Base-by-base conservation (phyloP, 148 eudicot genomes). In the Drosera capensis region DNA sequence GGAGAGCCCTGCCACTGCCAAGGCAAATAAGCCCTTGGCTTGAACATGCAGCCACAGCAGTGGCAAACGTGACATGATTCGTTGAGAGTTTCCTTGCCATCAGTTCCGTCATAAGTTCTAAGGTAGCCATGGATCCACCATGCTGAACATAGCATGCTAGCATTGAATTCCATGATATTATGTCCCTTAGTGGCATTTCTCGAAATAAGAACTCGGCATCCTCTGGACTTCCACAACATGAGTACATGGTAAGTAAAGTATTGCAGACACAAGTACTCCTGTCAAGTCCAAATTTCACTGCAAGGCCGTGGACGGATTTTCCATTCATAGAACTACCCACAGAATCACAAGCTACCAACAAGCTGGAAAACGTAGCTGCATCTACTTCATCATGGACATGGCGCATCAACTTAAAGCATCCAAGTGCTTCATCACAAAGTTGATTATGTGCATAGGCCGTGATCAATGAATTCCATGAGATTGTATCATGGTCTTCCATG, bases 401-500 rank as follows among this genome's bases (percentile, higher is more conserved):
- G 16, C 78, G 78, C 87, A 79, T 83, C 54, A 36, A 46, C 26
- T 45, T 56, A 59, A 79, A 79, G 57, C 68, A 79, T 48, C 55
- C 41, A 25, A 75, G 66, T 25, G 84, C 56, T 45, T 79, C 63
- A 44, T 62, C 67, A 36, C 55, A 58, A 40, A 66, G 48, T 16
- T 34, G 43, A 51, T 68, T 77, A 59, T 67, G 72, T 17, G 79
- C 78, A 64, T 60, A 73, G 5, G 78, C 78, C 16, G 74, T 58
- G 45, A 79, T 64, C 46, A 83, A 52, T 3, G 94, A 83, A 68
- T 83, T 83, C 94, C 94, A 83, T 2, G 87, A 79, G 36, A 83
- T 67, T 1, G 60, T 79, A 53, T 83, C 84, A n/a, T 49, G 71
- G 42, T 75, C 74, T 52, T 62, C 51, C 94, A 83, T 73, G 42